Evolutionary conservation across 495 filamentous ascomycete species (phyloP).

Genomic region (Cudoniella acicularis): DNA sequence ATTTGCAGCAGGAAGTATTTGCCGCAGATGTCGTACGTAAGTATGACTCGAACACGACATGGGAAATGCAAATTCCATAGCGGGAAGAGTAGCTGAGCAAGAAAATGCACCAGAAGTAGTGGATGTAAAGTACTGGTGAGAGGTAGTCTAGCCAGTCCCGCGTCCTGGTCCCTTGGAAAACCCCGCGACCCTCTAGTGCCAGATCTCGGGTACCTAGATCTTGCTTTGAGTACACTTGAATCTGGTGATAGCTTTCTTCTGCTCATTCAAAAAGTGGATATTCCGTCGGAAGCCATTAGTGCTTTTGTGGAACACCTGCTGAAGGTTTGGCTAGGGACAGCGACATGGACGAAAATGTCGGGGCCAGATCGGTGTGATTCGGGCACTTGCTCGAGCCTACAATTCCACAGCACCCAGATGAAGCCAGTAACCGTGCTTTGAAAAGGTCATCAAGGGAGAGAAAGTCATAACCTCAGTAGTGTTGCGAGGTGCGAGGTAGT

Average conservation of each 20-base stretch:
- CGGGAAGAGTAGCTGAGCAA: neutral
- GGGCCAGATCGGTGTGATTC: neutral
- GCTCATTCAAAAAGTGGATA: neutral
- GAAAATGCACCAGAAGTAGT: conserved; percentile 1
- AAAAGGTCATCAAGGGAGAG: neutral
- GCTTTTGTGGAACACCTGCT: neutral
- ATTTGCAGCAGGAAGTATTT: neutral
- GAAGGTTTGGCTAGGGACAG: neutral
- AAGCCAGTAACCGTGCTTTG: neutral
- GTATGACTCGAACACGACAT: neutral
- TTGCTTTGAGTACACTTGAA: neutral
- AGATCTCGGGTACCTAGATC: neutral
- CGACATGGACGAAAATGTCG: neutral
- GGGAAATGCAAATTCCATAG: neutral
- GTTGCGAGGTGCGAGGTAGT: neutral
- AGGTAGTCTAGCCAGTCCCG: neutral
- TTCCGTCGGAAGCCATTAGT: neutral
- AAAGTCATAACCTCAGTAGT: neutral
- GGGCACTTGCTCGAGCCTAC: neutral
- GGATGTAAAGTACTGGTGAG: neutral
- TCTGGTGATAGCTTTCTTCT: neutral
- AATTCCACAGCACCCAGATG: neutral
- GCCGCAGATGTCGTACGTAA: neutral
- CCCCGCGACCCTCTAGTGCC: neutral
- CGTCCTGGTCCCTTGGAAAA: neutral